Evolutionary conservation across 805 yeast genomes (phyloP).

Genomic region (Phaffomyces antillensis): DNA sequence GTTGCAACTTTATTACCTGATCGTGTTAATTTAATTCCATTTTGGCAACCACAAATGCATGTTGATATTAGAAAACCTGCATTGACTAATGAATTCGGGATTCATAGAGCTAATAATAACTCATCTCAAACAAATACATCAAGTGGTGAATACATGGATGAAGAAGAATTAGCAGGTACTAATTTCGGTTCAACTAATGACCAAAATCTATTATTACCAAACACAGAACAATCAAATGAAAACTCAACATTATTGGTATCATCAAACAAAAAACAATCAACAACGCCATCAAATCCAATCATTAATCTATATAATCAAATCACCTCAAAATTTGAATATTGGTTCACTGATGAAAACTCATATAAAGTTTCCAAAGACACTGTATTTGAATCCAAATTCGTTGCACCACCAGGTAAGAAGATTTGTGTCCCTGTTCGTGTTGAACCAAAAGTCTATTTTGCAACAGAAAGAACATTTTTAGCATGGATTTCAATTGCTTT

Average conservation of each 20-base stretch:
- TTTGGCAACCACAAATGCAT: constrained; percentile 97
- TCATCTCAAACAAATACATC: constrained; percentile 25
- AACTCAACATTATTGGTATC: constrained; percentile 25
- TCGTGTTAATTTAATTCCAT: constrained; percentile 78
- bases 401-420: constrained; percentile 82
- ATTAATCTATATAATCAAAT: constrained; percentile 18
- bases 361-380: constrained; percentile 61
- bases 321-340: constrained; percentile 30
- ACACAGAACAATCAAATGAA: constrained; percentile 15
- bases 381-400: constrained; percentile 46
- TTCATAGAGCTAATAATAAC: constrained; percentile 16
- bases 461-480: constrained; percentile 91
- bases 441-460: constrained; percentile 98
- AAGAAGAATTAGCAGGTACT: constrained; percentile 52
- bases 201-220: constrained; percentile 7
- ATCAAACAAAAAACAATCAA: constrained; percentile 4
- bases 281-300: constrained; percentile 9
- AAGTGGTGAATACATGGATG: constrained; percentile 57
- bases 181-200: constrained; percentile 34
- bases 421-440: constrained; percentile 92
- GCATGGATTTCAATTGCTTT: constrained; percentile 92
- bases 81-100: constrained; percentile 27
- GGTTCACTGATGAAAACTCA: constrained; percentile 43
- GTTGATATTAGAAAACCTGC: constrained; percentile 89
- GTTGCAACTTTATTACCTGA: constrained; percentile 87